Evolutionary conservation across 768 basidiomycete species (phyloP), one percentile per base, ranked within the genome.

Genomic region (Mycena crocata): DNA sequence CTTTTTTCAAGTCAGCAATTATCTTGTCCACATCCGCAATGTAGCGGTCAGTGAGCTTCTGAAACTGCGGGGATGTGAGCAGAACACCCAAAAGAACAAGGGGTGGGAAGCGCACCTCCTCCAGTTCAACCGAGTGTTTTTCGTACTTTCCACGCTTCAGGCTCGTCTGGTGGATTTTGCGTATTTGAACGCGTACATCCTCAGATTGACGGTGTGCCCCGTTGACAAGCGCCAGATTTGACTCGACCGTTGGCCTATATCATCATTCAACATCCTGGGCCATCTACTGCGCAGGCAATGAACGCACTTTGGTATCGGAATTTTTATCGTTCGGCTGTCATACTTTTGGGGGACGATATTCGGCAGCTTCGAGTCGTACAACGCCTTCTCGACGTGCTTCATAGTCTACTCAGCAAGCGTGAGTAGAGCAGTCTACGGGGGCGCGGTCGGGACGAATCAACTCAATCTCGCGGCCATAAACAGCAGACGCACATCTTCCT

Each of bases 231-330:
- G 85, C 84, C 24, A 81, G 82, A 17, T 91, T 86, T 0, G 90
- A 86, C 46, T 94, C 93, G 7, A 94, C 86, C 0, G 94, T 95
- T 0, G 93, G 92, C 68, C 93, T 95, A 52, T 8, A 51, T n/a
- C n/a, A n/a, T n/a, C n/a, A n/a, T n/a, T n/a, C n/a, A 50, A 56
- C 35, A 37, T 17, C 45, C 12, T 68, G 26, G 40, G 39, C 57
- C 24, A 54, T 46, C 39, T 13, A 42, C 12, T 32, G 14, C 5
- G 6, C 34, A 56, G 19, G 10, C n/a, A 30, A 26, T 14, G 26
- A 31, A 71, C 83, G 17, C 68, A 94, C 93, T 89, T 94, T 45
- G 94, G 91, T 75, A 95, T 88, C 0, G 93, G 91, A 64, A 95
- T 87, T 68, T 86, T 91, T 69, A 95, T 85, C 2, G 94, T 95